Percentiles rank a stretch among this genome's conserved stretches.
These are phyloP conservation scores for Bullera alba DNA, from an alignment of 768 basidiomycete species.

Conservation along the genomic window DNA sequence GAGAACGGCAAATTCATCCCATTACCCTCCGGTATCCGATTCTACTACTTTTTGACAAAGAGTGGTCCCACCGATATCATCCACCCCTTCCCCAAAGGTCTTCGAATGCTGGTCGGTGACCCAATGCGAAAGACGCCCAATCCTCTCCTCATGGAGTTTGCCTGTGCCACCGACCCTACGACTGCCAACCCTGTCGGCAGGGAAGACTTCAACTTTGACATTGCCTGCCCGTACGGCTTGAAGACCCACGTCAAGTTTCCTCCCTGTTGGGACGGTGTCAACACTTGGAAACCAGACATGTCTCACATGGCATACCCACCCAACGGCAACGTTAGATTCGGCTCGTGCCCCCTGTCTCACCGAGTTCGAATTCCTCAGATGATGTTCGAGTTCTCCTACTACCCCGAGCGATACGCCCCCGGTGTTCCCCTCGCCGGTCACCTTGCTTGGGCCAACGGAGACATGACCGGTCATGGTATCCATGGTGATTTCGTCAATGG, in stretches of 20 bases:
- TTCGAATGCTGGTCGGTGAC: conserved; percentile 38
- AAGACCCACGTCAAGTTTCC: conserved; percentile 34
- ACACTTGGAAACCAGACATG: conserved; percentile 31
- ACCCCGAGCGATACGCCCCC: conserved; percentile 39
- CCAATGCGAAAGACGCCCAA: conserved; percentile 27
- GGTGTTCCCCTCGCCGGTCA: conserved; percentile 21
- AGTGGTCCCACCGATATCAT: conserved; percentile 24
- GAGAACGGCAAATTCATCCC: background rate
- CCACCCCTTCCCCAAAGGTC: conserved; percentile 37
- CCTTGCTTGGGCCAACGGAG: conserved; percentile 52
- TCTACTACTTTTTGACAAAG: conserved; percentile 40
- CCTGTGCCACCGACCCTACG: conserved; percentile 15
- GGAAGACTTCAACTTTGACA: conserved; percentile 33
- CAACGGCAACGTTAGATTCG: conserved; percentile 2
- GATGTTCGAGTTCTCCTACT: conserved; percentile 34
- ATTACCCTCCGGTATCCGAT: conserved; percentile 19
- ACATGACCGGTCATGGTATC: conserved; percentile 60
- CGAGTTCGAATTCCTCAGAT: conserved; percentile 39
- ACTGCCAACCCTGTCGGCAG: background rate
- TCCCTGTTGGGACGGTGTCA: conserved; percentile 40
- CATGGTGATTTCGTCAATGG: conserved; percentile 44
- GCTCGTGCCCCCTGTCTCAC: conserved; percentile 28
- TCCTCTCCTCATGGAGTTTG: conserved; percentile 6
- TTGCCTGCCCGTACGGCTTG: conserved; percentile 26
- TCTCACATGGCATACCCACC: conserved; percentile 31